These are phyloP conservation scores for Lipomyces japonicus DNA, from an alignment of 805 yeast species.

Conservation along the genomic window DNA sequence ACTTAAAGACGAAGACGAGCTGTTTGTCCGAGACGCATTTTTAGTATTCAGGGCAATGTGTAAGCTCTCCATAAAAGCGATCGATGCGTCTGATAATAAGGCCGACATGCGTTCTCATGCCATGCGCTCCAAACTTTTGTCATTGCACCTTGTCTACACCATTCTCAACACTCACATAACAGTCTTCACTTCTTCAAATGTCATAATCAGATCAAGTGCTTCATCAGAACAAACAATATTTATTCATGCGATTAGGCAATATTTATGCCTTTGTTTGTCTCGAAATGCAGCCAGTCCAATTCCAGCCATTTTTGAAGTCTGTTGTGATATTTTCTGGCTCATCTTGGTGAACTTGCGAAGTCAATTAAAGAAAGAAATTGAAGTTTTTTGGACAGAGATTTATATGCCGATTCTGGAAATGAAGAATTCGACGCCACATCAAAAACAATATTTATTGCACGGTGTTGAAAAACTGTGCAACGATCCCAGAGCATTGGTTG, in stretches of 20 bases:
- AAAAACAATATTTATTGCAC: conserved; percentile 78
- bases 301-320: conserved; percentile 86
- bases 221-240: conserved; percentile 51
- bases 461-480: conserved; percentile 77
- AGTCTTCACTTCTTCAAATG: conserved; percentile 54
- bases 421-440: conserved; percentile 87
- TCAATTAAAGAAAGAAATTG: conserved; percentile 88
- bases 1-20: conserved; percentile 56
- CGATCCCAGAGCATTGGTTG: conserved; percentile 88
- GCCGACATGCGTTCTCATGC: conserved; percentile 79
- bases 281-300: conserved; percentile 89
- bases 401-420: conserved; percentile 92
- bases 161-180: conserved; percentile 81
- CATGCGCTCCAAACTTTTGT: conserved; percentile 83
- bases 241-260: conserved; percentile 77
- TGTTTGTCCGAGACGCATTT: conserved; percentile 84
- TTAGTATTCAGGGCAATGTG: conserved; percentile 92
- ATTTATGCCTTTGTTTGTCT: conserved; percentile 74
- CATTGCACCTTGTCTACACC: conserved; percentile 82
- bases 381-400: conserved; percentile 87
- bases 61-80: conserved; percentile 77
- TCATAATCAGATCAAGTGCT: conserved; percentile 36
- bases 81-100: conserved; percentile 51
- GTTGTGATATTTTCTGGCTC: conserved; percentile 91
- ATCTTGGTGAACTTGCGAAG: conserved; percentile 76